Evolutionary conservation across 306 rosid genomes (phyloP).

Genomic region (Acacia acuminata): DNA sequence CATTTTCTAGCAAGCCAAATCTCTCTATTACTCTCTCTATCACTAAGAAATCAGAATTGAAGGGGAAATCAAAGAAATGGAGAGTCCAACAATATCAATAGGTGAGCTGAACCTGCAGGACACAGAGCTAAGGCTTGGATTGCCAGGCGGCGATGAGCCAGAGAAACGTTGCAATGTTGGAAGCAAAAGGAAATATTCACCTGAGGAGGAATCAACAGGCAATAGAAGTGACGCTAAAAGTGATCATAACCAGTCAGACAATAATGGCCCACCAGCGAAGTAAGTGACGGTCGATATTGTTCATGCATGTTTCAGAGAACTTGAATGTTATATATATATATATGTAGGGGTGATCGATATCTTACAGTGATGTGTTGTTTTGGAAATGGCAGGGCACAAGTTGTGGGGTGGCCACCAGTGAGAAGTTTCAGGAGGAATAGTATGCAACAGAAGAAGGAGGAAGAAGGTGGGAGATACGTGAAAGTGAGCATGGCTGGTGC

Average conservation of each 20-base stretch:
- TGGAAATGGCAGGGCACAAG: slow-evolving; percentile 59
- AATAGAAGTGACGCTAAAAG: slow-evolving; percentile 16
- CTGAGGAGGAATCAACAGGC: slow-evolving; percentile 36
- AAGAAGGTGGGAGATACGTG: slow-evolving; percentile 52
- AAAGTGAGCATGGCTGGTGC: slow-evolving; percentile 95
- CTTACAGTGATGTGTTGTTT: background rate
- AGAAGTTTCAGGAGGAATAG: slow-evolving; percentile 64
- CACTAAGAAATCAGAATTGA: slow-evolving; percentile 9
- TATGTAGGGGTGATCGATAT: background rate
- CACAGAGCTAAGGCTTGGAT: slow-evolving; percentile 71
- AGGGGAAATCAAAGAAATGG: slow-evolving; percentile 28
- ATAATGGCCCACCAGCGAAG: slow-evolving; percentile 53
- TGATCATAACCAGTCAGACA: slow-evolving; percentile 11
- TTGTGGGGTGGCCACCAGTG: slow-evolving; percentile 97
- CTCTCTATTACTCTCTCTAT: background rate
- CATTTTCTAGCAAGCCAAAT: background rate
- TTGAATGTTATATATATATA: background rate
- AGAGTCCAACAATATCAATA: slow-evolving; percentile 24
- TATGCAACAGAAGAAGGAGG: slow-evolving; percentile 42
- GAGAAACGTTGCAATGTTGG: slow-evolving; percentile 39
- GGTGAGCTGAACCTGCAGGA: slow-evolving; percentile 50
- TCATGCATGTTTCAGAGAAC: background rate
- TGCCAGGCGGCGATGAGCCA: slow-evolving; percentile 52
- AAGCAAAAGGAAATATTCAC: slow-evolving; percentile 58
- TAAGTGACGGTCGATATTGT: slow-evolving; percentile 26